Evolutionary conservation across 2,329 filamentous ascomycete species (phyloP), one percentile per base, ranked within the genome.

Genomic region (Colletotrichum sublineola): DNA sequence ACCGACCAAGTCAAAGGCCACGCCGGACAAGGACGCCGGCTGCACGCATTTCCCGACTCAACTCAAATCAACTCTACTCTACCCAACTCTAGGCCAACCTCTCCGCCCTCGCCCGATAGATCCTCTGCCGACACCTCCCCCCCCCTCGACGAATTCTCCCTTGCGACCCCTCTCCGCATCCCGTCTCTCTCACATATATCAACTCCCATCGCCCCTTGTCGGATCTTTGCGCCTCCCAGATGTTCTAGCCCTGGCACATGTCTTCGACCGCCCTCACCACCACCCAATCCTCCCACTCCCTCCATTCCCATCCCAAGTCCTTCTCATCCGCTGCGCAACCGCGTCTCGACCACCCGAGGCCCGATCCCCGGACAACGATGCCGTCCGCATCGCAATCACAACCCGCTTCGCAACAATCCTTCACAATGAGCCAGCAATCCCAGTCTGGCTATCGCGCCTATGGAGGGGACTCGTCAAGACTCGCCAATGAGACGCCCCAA

Each of bases 381-480:
- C 79, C 82, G 68, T 82, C 83, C 66, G 84, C 85, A 77, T 86
- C 86, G 69, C 86, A 87, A 77, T 84, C 83, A 36, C 84, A 84
- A 70, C 81, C 83, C 20, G 84, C 87, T 5, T 88, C 87, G 9
- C 88, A 90, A 73, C 86, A 88, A 66, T 88, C 88, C 60, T 89
- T 89, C 78, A 81, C 81, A 74, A 87, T 89, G 86, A 90, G 86
- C 81, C 86, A 89, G 74, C 84, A 86, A 67, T 86, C 86, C 38
- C 86, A 87, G 73, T 76, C 78, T 31, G 82, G 81, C 71, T 85
- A 82, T 70, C 82, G 84, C 57, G 82, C 83, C 55, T 83, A 84
- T 67, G 80, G 61, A 53, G 61, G 81, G 8, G 79, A 78, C 64
- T 75, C 77, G 73, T 75, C 77, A 72, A 81, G 76, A 67, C 75